Base-by-base conservation (phyloP, 768 basidiomycete species). In the Pluteus cervinus region DNA sequence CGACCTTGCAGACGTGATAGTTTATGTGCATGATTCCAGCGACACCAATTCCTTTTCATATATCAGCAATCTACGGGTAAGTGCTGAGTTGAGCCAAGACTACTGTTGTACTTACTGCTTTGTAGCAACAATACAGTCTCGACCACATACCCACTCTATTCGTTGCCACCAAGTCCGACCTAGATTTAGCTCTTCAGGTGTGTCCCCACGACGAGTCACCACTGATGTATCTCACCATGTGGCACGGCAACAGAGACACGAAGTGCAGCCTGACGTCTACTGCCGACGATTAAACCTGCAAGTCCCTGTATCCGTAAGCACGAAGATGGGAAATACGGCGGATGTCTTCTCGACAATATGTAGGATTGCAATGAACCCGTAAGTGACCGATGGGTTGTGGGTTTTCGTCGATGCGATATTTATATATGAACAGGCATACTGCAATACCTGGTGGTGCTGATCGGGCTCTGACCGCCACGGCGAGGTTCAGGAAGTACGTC, bases 1-100 rank as follows among this genome's bases (percentile, higher is more conserved):
- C 22, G 93, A 96, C 56, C 63, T 87, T 30, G 89, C 88, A 14
- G 94, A 99, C 60, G 88, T 97, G 28, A 86, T 97, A 43, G 75
- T 93, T 45, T 97, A 94, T 55, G 91, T 97, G 22, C 81, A 97
- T 52, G 94, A 99, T 61, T 97, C 93, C 32, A 92, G 89, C 54
- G 94, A 99, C 56, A 97, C 94, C 26, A 98, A 99, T 62, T 96
- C 91, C 7, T 99, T 99, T 58, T 93, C 90, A 32, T 96, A 98
- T 62, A 91, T 99, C 57, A 93, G 90, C 50, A 96, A 94, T 63
- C 66, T 97, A 51, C 77, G 94, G 57, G 92, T 94, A 55, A 49
- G 57, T 58, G 37, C 7, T 28, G 4, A 24, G 24, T 15, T 4
- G 15, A 18, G 37, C 22, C 14, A 40, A 14, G 37, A 20, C 42